A percentile compares a stretch with the other conserved stretches of the same genome.
phyloP scores from a whole-genome alignment of 1,284 basidiomycete species.

The Ustilago hordei region DNA sequence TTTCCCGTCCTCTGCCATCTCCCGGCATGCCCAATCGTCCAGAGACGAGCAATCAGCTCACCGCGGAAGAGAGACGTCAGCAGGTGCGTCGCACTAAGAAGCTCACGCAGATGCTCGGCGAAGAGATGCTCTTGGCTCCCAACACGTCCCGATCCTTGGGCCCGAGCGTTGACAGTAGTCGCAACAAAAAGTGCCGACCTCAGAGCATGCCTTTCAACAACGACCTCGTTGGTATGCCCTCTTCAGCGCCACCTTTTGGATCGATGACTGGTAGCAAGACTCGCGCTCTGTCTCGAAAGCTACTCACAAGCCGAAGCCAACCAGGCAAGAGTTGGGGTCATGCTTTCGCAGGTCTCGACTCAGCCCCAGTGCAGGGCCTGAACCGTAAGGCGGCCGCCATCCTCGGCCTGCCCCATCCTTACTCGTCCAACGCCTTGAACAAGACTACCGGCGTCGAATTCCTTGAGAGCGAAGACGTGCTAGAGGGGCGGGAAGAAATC shows the following conservation, averaged over 20 bases:
- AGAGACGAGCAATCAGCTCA: conserved; percentile 43
- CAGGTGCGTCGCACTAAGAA: conserved; percentile 55
- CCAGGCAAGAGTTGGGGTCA: conserved; percentile 26
- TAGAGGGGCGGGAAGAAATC: conserved; percentile 5
- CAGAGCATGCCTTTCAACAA: conserved; percentile 26
- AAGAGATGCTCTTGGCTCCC: conserved; percentile 46
- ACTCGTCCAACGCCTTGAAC: conserved; percentile 14
- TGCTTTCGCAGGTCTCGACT: conserved; percentile 16
- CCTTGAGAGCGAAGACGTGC: conserved; percentile 22
- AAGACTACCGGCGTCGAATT: conserved; percentile 12
- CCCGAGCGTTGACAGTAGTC: background rate
- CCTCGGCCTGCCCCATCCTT: conserved; percentile 45
- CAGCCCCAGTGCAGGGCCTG: conserved; percentile 15
- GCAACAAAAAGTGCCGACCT: conserved; percentile 17
- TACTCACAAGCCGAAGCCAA: conserved; percentile 24
- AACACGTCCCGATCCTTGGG: conserved; percentile 11
- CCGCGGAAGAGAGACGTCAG: conserved; percentile 42
- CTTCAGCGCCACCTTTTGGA: background rate
- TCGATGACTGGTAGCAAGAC: conserved; percentile 18
- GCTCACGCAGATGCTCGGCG: conserved; percentile 55
- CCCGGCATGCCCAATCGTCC: conserved; percentile 14
- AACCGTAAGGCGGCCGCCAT: conserved; percentile 42
- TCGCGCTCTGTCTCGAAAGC: conserved; percentile 24
- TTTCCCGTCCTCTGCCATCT: conserved; percentile 1
- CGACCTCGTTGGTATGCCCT: background rate